These are phyloP conservation scores for Quercus robur DNA, from an alignment of 306 rosid genomes.

Conservation along the genomic window DNA sequence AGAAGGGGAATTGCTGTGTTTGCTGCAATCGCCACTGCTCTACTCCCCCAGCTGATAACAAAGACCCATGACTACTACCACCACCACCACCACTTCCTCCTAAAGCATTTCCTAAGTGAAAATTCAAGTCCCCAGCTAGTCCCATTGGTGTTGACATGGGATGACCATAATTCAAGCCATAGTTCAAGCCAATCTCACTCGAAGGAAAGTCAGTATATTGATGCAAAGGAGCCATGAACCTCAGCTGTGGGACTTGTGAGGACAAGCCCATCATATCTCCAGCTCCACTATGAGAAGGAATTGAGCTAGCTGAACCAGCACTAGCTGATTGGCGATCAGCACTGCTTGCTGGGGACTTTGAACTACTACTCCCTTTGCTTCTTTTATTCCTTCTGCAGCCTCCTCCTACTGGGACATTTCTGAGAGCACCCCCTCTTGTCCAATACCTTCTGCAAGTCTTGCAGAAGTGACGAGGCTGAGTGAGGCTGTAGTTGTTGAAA, in stretches of 20 bases:
- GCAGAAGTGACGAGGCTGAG: slow-evolving; percentile 97
- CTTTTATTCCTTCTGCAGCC: slow-evolving; percentile 87
- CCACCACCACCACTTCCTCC: slow-evolving; percentile 11
- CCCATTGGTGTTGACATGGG: slow-evolving; percentile 42
- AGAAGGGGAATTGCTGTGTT: slow-evolving; percentile 59
- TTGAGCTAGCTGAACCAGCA: slow-evolving; percentile 38
- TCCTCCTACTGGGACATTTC: slow-evolving; percentile 87
- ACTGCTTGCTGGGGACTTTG: slow-evolving; percentile 65
- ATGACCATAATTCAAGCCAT: slow-evolving; percentile 41
- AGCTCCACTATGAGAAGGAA: slow-evolving; percentile 20
- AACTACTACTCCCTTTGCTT: slow-evolving; percentile 46
- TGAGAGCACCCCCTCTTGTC: slow-evolving; percentile 76
- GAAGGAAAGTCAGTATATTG: slow-evolving; percentile 37
- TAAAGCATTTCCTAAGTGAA: slow-evolving; percentile 48
- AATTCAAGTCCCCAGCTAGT: slow-evolving; percentile 55
- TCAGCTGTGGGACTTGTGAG: slow-evolving; percentile 31
- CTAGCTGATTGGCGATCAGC: slow-evolving; percentile 55
- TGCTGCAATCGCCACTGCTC: slow-evolving; percentile 65
- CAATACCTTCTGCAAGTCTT: slow-evolving; percentile 90
- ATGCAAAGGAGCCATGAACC: slow-evolving; percentile 59
- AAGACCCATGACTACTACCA: slow-evolving; percentile 16
- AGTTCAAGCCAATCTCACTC: slow-evolving; percentile 54
- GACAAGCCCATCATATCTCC: slow-evolving; percentile 35
- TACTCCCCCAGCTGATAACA: slow-evolving; percentile 27
- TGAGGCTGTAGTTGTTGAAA: slow-evolving; percentile 87